Conservation (phyloP, 306 rosid genomes). For the Calophaca sinica region DNA sequence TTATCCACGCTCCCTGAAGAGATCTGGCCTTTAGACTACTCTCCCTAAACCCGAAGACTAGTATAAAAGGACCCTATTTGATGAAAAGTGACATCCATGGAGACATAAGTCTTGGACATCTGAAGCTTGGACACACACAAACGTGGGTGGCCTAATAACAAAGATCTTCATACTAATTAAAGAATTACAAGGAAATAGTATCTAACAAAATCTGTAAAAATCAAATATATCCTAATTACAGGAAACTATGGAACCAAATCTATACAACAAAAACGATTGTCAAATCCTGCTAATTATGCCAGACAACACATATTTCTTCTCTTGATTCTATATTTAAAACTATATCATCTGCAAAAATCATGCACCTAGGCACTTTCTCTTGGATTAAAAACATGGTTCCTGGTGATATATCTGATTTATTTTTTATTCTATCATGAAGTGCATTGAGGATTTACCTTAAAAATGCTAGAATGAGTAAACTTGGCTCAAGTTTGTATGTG, state of each 20-base stretch:
- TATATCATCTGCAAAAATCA: background rate
- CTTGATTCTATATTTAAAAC: background rate
- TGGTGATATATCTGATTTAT: slow-evolving; percentile 29
- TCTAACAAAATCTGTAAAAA: no score
- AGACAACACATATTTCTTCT: background rate
- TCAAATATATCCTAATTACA: background rate
- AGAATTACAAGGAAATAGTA: no score
- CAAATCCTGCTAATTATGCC: background rate
- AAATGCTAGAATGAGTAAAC: slow-evolving; percentile 42
- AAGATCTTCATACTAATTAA: no score
- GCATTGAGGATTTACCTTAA: slow-evolving; percentile 40
- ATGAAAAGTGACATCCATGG: no score
- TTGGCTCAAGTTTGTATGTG: slow-evolving; percentile 50
- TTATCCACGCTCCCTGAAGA: no score
- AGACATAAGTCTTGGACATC: no score
- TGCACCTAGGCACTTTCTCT: slow-evolving; percentile 5
- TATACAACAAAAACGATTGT: no score
- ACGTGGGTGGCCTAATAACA: no score
- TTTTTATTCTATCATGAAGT: slow-evolving; percentile 29
- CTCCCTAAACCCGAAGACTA: no score
- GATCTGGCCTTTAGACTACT: no score
- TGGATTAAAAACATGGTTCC: background rate
- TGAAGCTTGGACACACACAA: no score
- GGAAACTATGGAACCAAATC: background rate
- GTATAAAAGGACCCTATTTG: no score